Conservation (phyloP, 805 yeast genomes). For the Lipomyces mesembrius region DNA sequence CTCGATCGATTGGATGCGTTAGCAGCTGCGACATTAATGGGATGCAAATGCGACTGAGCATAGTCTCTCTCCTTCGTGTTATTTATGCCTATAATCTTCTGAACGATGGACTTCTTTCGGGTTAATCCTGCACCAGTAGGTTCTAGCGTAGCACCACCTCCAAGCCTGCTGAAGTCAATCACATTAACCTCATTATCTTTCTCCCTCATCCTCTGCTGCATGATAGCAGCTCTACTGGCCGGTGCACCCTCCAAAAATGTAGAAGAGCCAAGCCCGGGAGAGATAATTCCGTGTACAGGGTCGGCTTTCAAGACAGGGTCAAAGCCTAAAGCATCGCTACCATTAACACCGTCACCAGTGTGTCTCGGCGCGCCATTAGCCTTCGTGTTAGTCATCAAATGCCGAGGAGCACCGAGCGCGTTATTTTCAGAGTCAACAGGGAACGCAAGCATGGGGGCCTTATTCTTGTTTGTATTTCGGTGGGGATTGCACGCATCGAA, state of each 20-base stretch:
- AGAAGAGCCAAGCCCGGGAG: slow-evolving; percentile 87
- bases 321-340: slow-evolving; percentile 46
- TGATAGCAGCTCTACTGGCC: slow-evolving; percentile 55
- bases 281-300: slow-evolving; percentile 82
- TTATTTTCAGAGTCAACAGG: slow-evolving; percentile 95
- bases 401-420: slow-evolving; percentile 62
- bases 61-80: slow-evolving; percentile 33
- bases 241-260: slow-evolving; percentile 97
- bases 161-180: slow-evolving; percentile 28
- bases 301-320: slow-evolving; percentile 71
- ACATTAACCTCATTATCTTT: slow-evolving; percentile 12
- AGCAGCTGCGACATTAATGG: slow-evolving; percentile 13
- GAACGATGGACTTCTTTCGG: slow-evolving; percentile 83
- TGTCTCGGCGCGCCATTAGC: slow-evolving; percentile 10
- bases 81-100: slow-evolving; percentile 55
- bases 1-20: background rate
- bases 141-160: slow-evolving; percentile 40
- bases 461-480: slow-evolving; percentile 72
- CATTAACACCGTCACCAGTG: slow-evolving; percentile 42
- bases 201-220: slow-evolving; percentile 28
- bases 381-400: slow-evolving; percentile 15
- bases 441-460: slow-evolving; percentile 94
- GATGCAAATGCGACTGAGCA: slow-evolving; percentile 14
- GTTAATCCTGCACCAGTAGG: slow-evolving; percentile 56
- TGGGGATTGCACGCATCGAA: slow-evolving; percentile 98